These are phyloP conservation scores for Fusarium sp. DNA, from an alignment of 2,329 filamentous ascomycete genomes.

Conservation along the genomic window DNA sequence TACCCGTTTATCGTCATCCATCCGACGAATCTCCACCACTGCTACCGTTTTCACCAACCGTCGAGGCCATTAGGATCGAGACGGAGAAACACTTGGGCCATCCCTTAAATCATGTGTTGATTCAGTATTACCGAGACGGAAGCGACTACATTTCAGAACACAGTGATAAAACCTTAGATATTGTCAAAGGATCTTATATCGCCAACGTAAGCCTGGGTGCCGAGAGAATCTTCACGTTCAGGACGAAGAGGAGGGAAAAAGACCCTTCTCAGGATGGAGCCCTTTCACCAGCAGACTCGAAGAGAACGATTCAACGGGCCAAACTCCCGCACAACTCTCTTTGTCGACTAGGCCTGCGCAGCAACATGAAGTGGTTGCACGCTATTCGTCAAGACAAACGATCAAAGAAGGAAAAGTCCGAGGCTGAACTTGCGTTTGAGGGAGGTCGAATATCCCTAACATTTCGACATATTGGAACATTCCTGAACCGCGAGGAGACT, in stretches of 20 bases:
- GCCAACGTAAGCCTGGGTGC: slow-evolving; percentile 96
- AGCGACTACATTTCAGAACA: slow-evolving; percentile 96
- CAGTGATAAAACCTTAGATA: slow-evolving; percentile 96
- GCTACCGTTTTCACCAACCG: slow-evolving; percentile 78
- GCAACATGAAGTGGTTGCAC: slow-evolving; percentile 91
- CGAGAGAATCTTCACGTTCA: slow-evolving; percentile 87
- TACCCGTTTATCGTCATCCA: slow-evolving; percentile 95
- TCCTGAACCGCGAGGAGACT: slow-evolving; percentile 72
- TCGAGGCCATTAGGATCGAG: slow-evolving; percentile 73
- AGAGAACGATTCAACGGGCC: slow-evolving; percentile 73
- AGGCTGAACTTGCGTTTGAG: slow-evolving; percentile 76
- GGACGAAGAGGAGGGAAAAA: slow-evolving; percentile 77
- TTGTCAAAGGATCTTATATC: slow-evolving; percentile 82
- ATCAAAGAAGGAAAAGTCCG: slow-evolving; percentile 71
- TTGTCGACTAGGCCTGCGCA: slow-evolving; percentile 81
- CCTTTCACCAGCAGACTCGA: slow-evolving; percentile 26
- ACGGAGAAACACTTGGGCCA: slow-evolving; percentile 83
- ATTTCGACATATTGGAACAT: slow-evolving; percentile 90
- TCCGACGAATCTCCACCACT: slow-evolving; percentile 87
- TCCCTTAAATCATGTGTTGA: slow-evolving; percentile 87
- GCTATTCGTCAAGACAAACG: slow-evolving; percentile 92
- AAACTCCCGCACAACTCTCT: slow-evolving; percentile 89
- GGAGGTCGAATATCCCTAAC: slow-evolving; percentile 91
- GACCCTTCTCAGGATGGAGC: slow-evolving; percentile 48
- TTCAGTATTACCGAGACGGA: slow-evolving; percentile 91